A percentile compares a stretch with the other conserved stretches of the same genome.
phyloP scores from a whole-genome alignment of 2,329 filamentous ascomycete species.

The Talaromyces sp. region DNA sequence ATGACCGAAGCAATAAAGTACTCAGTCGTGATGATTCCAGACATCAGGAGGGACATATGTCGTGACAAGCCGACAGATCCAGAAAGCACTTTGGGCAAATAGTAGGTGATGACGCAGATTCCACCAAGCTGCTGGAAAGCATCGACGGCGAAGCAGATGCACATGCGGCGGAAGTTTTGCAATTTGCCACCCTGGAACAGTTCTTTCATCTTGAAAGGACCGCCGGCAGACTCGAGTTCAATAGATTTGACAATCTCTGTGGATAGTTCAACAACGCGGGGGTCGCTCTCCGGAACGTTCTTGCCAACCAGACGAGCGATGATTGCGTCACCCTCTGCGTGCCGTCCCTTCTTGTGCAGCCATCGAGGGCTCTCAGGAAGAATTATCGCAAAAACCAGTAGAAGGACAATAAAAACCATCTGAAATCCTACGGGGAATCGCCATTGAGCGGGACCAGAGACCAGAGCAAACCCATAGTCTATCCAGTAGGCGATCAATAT shows the following conservation, averaged over 20 bases:
- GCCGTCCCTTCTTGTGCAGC: slow-evolving; percentile 24
- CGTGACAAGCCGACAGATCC: slow-evolving; percentile 31
- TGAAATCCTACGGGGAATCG: slow-evolving; percentile 46
- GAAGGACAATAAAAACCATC: slow-evolving; percentile 40
- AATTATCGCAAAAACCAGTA: slow-evolving; percentile 37
- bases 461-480: slow-evolving; percentile 9
- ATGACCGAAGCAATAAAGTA: slow-evolving; percentile 46
- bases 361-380: slow-evolving; percentile 47
- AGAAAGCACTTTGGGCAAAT: slow-evolving; percentile 19
- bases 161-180: slow-evolving; percentile 28
- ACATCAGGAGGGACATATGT: slow-evolving; percentile 52
- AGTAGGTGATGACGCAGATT: slow-evolving; percentile 20
- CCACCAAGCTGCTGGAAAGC: slow-evolving; percentile 43
- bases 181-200: slow-evolving; percentile 32
- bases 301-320: background rate
- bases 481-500: slow-evolving; percentile 26
- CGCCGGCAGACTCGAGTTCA: slow-evolving; percentile 29
- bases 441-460: slow-evolving; percentile 28
- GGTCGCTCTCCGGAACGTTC: slow-evolving; percentile 10
- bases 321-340: background rate
- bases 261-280: slow-evolving; percentile 32
- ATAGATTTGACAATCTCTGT: slow-evolving; percentile 39
- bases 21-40: slow-evolving; percentile 51
- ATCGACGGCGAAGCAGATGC: slow-evolving; percentile 14
- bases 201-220: slow-evolving; percentile 37